These are phyloP conservation scores for Ceriops decandra DNA, from an alignment of 345 rosid genomes.

Conservation along the genomic window DNA sequence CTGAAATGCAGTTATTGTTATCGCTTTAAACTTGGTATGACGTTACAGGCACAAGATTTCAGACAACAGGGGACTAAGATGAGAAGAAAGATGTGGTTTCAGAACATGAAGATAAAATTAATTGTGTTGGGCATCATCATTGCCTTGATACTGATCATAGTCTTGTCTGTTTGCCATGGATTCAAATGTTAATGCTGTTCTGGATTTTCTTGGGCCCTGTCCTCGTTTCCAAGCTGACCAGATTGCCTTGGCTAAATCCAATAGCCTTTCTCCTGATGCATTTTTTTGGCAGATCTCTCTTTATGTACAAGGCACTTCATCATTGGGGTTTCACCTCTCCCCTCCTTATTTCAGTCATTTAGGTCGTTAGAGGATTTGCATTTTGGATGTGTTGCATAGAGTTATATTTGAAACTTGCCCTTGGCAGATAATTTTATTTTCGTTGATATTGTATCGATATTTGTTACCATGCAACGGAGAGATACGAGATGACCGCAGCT, in stretches of 20 bases:
- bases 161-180: slow-evolving; percentile 74
- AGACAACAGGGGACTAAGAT: slow-evolving; percentile 89
- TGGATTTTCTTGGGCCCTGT: slow-evolving; percentile 6
- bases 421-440: slow-evolving; percentile 20
- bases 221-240: slow-evolving; percentile 23
- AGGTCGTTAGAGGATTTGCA: slow-evolving; percentile 24
- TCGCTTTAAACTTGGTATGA: slow-evolving; percentile 1
- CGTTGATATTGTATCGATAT: neutral
- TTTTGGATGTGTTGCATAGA: slow-evolving; percentile 37
- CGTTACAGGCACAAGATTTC: slow-evolving; percentile 84
- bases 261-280: slow-evolving; percentile 11
- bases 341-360: slow-evolving; percentile 8
- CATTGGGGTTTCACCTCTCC: slow-evolving; percentile 9
- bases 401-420: slow-evolving; percentile 20
- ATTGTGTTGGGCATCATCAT: slow-evolving; percentile 62
- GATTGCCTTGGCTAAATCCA: slow-evolving; percentile 16
- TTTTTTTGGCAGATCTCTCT: slow-evolving; percentile 9
- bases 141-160: slow-evolving; percentile 59
- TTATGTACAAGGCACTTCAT: neutral
- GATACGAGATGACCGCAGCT: slow-evolving; percentile 9
- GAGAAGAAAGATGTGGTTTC: slow-evolving; percentile 79
- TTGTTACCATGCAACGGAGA: slow-evolving; percentile 15
- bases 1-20: neutral
- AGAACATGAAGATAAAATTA: slow-evolving; percentile 94
- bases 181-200: slow-evolving; percentile 52